Evolutionary conservation across 192 early-diverging fungal genomes (phyloP).

Genomic region (Linnemannia exigua): DNA sequence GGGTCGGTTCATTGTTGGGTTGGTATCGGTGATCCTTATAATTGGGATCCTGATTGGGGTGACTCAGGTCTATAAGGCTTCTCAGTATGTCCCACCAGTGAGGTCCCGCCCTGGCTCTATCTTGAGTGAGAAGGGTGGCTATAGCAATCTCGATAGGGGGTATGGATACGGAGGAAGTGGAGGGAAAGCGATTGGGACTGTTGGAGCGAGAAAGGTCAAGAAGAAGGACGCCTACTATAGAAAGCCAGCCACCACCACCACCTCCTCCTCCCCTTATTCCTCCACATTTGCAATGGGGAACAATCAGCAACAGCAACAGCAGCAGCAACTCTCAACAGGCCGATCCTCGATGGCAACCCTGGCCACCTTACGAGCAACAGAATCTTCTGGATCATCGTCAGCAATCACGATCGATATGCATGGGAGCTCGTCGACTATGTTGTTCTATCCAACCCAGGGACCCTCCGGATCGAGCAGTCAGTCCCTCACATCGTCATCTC

Average conservation of each 20-base stretch:
- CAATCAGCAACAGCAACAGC: conserved; percentile 1
- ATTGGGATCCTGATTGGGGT: conserved; percentile 21
- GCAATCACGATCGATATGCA: not conserved
- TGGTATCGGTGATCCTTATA: conserved; percentile 22
- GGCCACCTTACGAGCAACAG: not conserved
- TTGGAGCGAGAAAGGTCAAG: conserved; percentile 31
- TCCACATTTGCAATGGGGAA: not conserved
- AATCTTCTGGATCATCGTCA: not conserved
- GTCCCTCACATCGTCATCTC: not conserved
- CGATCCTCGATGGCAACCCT: not conserved
- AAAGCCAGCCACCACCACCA: conserved; percentile 1
- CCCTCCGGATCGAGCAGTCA: not conserved
- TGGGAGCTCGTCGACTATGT: not conserved
- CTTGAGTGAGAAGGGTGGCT: not conserved
- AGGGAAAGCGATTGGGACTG: not conserved
- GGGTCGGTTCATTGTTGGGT: conserved; percentile 14
- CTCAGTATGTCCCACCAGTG: conserved; percentile 31
- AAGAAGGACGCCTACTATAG: conserved; percentile 24
- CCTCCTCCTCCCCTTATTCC: not conserved
- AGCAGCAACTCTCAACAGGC: not conserved
- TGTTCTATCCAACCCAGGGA: not conserved
- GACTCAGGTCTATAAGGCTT: conserved; percentile 21
- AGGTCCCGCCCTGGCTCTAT: not conserved
- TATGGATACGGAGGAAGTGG: no score
- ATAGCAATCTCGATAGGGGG: not conserved